Base-by-base conservation (phyloP, 2,329 filamentous ascomycete genomes). In the Xylariales sp. region DNA sequence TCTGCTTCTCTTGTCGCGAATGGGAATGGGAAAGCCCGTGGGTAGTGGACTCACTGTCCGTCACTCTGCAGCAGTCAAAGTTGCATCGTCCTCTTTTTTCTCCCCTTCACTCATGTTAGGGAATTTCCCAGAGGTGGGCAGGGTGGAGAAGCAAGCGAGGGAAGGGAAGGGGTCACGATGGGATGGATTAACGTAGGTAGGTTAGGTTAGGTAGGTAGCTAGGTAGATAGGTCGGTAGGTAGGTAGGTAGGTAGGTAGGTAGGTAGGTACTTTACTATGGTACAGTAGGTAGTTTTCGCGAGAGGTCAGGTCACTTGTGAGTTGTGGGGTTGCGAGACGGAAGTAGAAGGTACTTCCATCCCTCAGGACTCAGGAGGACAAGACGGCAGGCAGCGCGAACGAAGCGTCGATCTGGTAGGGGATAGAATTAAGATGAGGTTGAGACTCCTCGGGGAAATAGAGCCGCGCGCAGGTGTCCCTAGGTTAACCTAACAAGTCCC, bases 281-380 rank as follows among this genome's bases (percentile, higher is more conserved):
- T 31, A 22, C 27, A 22, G 27, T 39, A 22, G 25, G 19, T 28
- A 16, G 27, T 39, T 31, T 29, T 27, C 8, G 24, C 8, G n/a
- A 8, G 24, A n/a, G 24, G 24, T n/a, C n/a, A n/a, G n/a, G n/a
- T n/a, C n/a, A 27, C 37, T 16, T 11, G 18, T 19, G 15, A 16
- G 5, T 11, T 16, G 18, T 40, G 38, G 29, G 29, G 38, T 32
- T 27, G 24, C n/a, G 6, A 31, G 22, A 33, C 38, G 12, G 29
- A 40, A 40, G 38, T 32, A 40, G 38, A 40, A 40, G 38, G 38
- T 40, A 40, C 38, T 33, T 33, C 12, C n/a, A 6, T 28, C 16
- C 27, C 24, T 27, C 8, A 8, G 24, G n/a, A 27, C 8, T 33
- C 24, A 4, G 14, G 27, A 31, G n/a, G 36, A 12, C 16, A 24